Conservation (phyloP, 148 eudicot genomes). For the Heliosperma pusillum region DNA sequence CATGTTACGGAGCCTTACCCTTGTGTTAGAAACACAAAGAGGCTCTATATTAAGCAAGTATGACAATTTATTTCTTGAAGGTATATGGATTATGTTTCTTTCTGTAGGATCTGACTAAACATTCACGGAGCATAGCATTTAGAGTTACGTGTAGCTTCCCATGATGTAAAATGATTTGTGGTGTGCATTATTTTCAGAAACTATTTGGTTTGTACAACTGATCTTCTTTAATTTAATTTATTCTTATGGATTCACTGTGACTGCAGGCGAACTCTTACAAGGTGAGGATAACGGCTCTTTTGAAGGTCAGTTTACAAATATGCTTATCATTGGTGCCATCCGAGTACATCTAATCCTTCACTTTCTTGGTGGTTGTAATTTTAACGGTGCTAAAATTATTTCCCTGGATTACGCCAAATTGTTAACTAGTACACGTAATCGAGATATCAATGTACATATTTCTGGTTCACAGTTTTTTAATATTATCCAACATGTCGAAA, state of each 20-base stretch:
- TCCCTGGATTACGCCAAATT: slow-evolving; percentile 11
- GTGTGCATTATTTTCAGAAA: background rate
- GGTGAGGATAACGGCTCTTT: slow-evolving; percentile 5
- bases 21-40: too few species aligned
- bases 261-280: slow-evolving; percentile 18
- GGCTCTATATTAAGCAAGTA: too few species aligned
- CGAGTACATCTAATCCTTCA: background rate
- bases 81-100: too few species aligned
- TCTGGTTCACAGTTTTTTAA: slow-evolving; percentile 31
- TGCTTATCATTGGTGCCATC: slow-evolving; percentile 10
- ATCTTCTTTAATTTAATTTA: background rate
- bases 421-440: slow-evolving; percentile 21
- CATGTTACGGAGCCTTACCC: too few species aligned
- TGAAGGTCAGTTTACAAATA: slow-evolving; percentile 9
- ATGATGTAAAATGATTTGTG: background rate
- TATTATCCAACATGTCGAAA: slow-evolving; percentile 8
- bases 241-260: background rate
- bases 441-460: slow-evolving; percentile 25
- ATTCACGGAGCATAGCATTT: too few species aligned
- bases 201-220: background rate
- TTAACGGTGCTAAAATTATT: slow-evolving; percentile 10
- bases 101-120: too few species aligned
- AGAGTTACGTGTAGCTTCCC: too few species aligned
- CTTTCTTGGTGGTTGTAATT: slow-evolving; percentile 18
- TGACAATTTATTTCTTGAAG: too few species aligned